Base-by-base conservation (phyloP, 2,329 filamentous ascomycete genomes). In the Fusarium sp. region DNA sequence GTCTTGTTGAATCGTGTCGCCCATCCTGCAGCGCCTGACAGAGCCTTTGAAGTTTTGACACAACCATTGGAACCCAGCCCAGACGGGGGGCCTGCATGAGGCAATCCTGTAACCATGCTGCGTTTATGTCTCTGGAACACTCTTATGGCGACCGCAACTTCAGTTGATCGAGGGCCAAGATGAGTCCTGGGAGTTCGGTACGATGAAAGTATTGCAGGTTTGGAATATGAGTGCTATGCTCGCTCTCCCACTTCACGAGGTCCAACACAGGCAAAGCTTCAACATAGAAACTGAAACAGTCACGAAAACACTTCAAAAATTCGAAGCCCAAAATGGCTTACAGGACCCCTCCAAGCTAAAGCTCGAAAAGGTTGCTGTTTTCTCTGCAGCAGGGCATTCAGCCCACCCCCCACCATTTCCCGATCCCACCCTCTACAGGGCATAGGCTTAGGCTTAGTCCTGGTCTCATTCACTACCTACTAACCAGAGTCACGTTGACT, bases 351-450 rank as follows among this genome's bases (percentile, higher is more conserved):
- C 64, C 42, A 44, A 67, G 48, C 70, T 74, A 63, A 34, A 58
- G 52, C 57, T 68, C 32, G 36, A 72, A 62, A 54, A 50, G 57
- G 57, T 52, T 52, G 72, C 57, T 41, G 52, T 54, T 70, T 74
- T 73, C 61, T 48, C 13, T 57, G n/a, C 17, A 66, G 41, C 55
- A 58, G 41, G 55, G 55, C 34, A 26, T 17, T 41, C 24, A 32
- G 42, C 58, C 48, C 72, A 68, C 73, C 70, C 72, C 69, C 70
- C 73, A 66, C 73, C 73, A 62, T 62, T 68, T 69, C 56, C 58
- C 69, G 51, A 72, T 73, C 68, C 63, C 72, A 74, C 72, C 72
- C 72, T 74, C 55, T 39, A 52, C 38, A 68, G 52, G 69, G 56
- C 67, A 45, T 54, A 41, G 48, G 48, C 20, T 65, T 57, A 30